Percentiles rank a stretch among this genome's conserved stretches.
These are phyloP conservation scores for Trichoderma simmonsii DNA, from an alignment of 2,329 filamentous ascomycete genomes.

Conservation along the genomic window DNA sequence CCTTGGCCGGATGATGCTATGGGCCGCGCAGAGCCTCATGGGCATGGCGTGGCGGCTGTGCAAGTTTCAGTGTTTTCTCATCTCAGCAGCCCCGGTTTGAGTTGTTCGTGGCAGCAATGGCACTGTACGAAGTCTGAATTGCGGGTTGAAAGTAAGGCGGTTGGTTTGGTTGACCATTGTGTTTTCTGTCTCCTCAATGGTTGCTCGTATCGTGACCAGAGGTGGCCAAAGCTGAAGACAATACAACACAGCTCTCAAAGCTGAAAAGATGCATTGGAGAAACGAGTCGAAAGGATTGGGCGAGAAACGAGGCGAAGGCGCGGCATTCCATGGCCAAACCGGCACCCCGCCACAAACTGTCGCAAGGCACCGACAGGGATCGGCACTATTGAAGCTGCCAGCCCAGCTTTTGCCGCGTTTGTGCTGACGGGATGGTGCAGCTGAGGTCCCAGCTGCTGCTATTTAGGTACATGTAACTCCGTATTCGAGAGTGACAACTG, in stretches of 20 bases:
- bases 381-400: not conserved
- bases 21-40: conserved; percentile 10
- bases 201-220: too few species aligned
- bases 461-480: not conserved
- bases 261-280: not conserved
- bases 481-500: not conserved
- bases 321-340: not conserved
- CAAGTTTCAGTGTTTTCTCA: not conserved
- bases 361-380: conserved; percentile 2
- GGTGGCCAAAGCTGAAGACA: too few species aligned
- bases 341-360: not conserved
- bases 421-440: not conserved
- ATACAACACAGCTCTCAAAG: too few species aligned
- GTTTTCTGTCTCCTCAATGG: too few species aligned
- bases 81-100: not conserved
- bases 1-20: not conserved
- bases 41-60: conserved; percentile 12
- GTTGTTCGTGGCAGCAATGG: not conserved
- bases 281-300: not conserved
- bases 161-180: not conserved
- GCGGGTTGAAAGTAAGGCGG: not conserved
- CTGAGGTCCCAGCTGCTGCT: not conserved
- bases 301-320: not conserved
- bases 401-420: not conserved
- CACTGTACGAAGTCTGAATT: not conserved